These are phyloP conservation scores for Posidonia oceanica DNA, from an alignment of 116 monocot genomes.

Conservation along the genomic window DNA sequence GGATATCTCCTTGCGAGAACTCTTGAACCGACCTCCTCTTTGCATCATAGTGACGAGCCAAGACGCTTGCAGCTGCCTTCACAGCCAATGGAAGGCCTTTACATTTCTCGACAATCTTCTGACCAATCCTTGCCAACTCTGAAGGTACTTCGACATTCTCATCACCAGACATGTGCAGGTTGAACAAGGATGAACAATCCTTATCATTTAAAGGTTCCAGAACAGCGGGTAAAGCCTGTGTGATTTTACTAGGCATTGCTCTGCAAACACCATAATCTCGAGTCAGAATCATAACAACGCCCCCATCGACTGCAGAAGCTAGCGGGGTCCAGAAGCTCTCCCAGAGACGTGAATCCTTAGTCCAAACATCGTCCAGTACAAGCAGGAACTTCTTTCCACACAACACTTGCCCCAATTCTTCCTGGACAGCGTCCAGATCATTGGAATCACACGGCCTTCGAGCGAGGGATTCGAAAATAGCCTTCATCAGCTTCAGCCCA, in stretches of 20 bases:
- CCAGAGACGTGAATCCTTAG: background rate
- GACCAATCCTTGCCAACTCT: no score
- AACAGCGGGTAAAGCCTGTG: no score
- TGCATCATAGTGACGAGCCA: no score
- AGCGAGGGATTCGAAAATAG: background rate
- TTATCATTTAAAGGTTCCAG: no score
- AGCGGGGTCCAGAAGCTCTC: background rate
- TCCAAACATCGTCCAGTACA: slow-evolving; percentile 27
- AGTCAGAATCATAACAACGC: slow-evolving; percentile 1
- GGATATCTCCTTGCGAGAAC: background rate
- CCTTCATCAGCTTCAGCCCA: background rate
- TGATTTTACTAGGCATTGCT: background rate
- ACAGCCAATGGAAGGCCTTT: no score
- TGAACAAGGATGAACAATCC: no score
- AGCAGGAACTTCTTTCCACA: background rate
- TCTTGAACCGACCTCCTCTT: no score
- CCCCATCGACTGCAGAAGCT: background rate
- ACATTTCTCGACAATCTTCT: no score
- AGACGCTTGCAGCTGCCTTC: no score
- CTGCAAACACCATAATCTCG: background rate
- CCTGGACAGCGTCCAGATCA: background rate
- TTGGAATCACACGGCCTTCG: background rate
- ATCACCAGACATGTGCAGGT: no score
- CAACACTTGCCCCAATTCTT: background rate
- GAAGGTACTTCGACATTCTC: no score